Evolutionary conservation across 2,329 filamentous ascomycete genomes (phyloP), one percentile per base, ranked within the genome.

Genomic region (Arthrobotrys sinensis): DNA sequence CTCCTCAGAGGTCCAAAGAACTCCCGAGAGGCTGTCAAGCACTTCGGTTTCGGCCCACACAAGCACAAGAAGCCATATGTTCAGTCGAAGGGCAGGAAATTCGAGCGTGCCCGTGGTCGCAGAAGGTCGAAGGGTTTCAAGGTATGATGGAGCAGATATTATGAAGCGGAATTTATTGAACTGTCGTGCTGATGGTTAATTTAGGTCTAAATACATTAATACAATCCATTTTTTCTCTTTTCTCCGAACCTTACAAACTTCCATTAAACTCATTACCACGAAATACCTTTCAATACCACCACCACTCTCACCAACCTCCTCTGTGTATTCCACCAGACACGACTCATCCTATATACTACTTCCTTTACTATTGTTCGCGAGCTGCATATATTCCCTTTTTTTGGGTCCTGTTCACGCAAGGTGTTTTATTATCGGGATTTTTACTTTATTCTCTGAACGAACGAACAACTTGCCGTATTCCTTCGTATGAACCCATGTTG

Each of bases 71-170:
- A 82, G 78, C 81, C 81, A 93, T 93, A 97, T 84, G 90, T 99
- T 85, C 90, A 93, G 88, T 97, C 93, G 90, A 99, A 99, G 93
- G 96, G 96, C 85, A 92, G 96, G 88, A 99, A 99, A 90, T 99
- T 99, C 90, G 96, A 99, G 92, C 90, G 91, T 85, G 96, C 94
- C 85, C 94, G 96, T 96, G 96, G 96, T 88, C 94, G 96, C 88
- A 96, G 96, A 92, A 90, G 94, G 86, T 98, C 94, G 84, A 91
- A 93, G 85, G 96, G 96, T 90, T 99, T 99, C 94, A 99, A 99
- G 94, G 96, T 99, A 86, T 99, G 97, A 93, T 86, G 6, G 36
- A 34, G 7, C 12, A 32, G 45, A 40, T 53, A 2, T 40, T 57
- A 1, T 5, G 43, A 64, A 80, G 21, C 24, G 14, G 5, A 16